These are phyloP conservation scores for Argentina anserina DNA, from an alignment of 306 rosid species.

Conservation along the genomic window DNA sequence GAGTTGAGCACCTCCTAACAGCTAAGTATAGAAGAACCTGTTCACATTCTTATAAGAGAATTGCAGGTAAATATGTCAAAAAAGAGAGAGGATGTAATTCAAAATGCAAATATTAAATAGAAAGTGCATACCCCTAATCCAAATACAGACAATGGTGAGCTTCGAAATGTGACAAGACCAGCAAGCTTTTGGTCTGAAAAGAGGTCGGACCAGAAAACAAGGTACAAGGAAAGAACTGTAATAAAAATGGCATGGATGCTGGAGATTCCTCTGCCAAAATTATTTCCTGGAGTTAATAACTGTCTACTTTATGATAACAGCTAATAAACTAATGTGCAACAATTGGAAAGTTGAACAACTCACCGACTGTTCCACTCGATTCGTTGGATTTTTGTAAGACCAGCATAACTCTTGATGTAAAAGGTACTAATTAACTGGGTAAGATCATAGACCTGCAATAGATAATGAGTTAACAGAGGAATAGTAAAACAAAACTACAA, in stretches of 20 bases:
- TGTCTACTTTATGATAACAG: background rate
- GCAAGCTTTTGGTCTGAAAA: constrained; percentile 50
- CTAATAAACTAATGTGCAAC: background rate
- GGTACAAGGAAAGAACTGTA: constrained; percentile 44
- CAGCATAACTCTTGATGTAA: constrained; percentile 46
- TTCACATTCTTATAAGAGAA: background rate
- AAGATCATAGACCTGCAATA: constrained; percentile 47
- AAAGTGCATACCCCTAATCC: constrained; percentile 45
- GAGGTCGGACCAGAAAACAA: constrained; percentile 64
- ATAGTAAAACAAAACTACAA: background rate
- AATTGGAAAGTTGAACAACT: constrained; percentile 17
- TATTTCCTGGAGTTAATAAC: constrained; percentile 19
- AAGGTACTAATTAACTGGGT: constrained; percentile 46
- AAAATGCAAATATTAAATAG: background rate
- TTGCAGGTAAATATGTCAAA: background rate
- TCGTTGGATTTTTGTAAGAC: constrained; percentile 56
- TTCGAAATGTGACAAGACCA: constrained; percentile 48
- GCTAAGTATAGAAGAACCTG: background rate
- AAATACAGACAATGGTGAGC: constrained; percentile 45
- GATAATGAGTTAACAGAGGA: constrained; percentile 5
- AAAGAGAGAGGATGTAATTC: background rate
- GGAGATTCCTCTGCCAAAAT: constrained; percentile 52
- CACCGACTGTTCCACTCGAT: constrained; percentile 62
- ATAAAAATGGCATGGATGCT: constrained; percentile 56
- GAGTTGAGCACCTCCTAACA: background rate